phyloP scores from a whole-genome alignment of 192 early-diverging fungal genomes.

The Backusella circina region DNA sequence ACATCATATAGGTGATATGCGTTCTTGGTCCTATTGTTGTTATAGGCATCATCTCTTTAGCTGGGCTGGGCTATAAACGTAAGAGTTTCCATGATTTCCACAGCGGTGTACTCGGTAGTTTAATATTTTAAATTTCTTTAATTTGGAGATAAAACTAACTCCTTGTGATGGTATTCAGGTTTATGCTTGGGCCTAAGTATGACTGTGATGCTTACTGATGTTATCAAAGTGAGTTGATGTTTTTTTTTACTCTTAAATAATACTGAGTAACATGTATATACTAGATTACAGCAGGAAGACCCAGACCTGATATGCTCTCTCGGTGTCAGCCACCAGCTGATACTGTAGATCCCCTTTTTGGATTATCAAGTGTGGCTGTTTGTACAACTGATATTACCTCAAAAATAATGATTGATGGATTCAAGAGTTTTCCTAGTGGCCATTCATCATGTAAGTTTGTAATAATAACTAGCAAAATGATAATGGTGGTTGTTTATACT shows the following conservation, averaged over 20 bases:
- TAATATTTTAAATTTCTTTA: background rate
- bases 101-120: constrained; percentile 37
- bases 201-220: constrained; percentile 44
- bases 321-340: constrained; percentile 41
- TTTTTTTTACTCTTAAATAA: background rate
- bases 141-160: background rate
- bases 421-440: constrained; percentile 86
- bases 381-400: constrained; percentile 49
- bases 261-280: background rate
- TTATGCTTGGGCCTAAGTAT: constrained; percentile 42
- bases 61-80: constrained; percentile 5
- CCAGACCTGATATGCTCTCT: constrained; percentile 52
- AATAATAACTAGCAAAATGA: background rate
- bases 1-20: constrained; percentile 32
- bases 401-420: constrained; percentile 65
- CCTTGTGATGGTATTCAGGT: constrained; percentile 8
- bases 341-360: constrained; percentile 47
- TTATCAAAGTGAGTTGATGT: constrained; percentile 31
- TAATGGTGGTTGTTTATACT: background rate
- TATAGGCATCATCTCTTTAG: constrained; percentile 28
- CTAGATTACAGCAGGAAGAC: constrained; percentile 45
- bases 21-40: constrained; percentile 31
- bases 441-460: constrained; percentile 69
- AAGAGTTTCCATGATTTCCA: constrained; percentile 40
- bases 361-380: constrained; percentile 55